Base-by-base conservation (phyloP, 805 yeast species). In the Phaffomyces thermotolerans region DNA sequence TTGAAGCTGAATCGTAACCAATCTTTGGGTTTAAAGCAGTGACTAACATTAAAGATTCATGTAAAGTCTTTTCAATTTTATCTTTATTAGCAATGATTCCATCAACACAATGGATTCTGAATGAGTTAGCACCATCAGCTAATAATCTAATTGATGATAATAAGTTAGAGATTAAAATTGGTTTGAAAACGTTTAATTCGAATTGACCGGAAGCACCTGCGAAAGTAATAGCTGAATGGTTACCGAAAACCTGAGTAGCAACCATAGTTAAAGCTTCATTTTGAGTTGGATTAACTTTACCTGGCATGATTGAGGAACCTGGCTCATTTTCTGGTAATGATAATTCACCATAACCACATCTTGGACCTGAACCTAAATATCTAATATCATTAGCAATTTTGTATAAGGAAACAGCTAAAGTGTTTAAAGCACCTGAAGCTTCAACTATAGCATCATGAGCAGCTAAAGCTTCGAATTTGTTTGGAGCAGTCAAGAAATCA, bases 151-250 rank as follows among this genome's bases (percentile, higher is more conserved):
- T 72, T 13, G 96, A 88, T 49, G 85, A 76, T 60, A 93, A 76
- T 67, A 93, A 75, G 79, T 91, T 93, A 49, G 90, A 75, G 61
- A 87, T 88, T 86, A 93, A 70, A 42, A 93, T 88, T 41, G 99
- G 99, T 77, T 93, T 93, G 83, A 88, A 93, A 36, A 90, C 99
- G 68, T 93, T 93, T 67, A 93, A 80, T 75, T 93, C 99, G 58
- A 93, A 93, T 73, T 93, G 99, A 58, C 99, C 99, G 34, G 95
- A 86, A 33, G 99, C 97, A 62, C 99, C 99, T 36, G 96, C 95
- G 64, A 87, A 88, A 31, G 98, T 90, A 69, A 93, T 86, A 52
- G 96, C 79, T 37, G 96, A 69, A 69, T 93, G 82, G 81, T 93
- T 93, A 66, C 99, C 99, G 64, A 93, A 88, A 24, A 93, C 97